A percentile compares a stretch with the other conserved stretches of the same genome.
These are phyloP conservation scores for Penicillium digitatum DNA, from an alignment of 2,329 filamentous ascomycete species.

Conservation along the genomic window DNA sequence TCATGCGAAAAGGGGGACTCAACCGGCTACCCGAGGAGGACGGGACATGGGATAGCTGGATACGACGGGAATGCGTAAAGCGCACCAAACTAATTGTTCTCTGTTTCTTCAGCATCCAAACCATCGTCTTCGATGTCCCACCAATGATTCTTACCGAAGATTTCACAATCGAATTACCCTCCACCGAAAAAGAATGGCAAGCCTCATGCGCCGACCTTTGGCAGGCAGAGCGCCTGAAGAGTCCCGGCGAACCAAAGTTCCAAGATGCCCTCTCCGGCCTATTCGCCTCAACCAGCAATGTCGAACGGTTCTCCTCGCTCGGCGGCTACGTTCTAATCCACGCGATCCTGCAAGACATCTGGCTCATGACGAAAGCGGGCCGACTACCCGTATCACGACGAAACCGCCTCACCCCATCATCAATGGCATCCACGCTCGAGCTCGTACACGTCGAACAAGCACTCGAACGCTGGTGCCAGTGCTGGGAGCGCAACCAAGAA, in stretches of 20 bases:
- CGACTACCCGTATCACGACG: conserved; percentile 24
- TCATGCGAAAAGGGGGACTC: conserved; percentile 28
- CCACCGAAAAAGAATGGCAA: conserved; percentile 34
- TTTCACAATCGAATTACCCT: conserved; percentile 30
- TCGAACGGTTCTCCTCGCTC: conserved; percentile 31
- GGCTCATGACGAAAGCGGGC: conserved; percentile 33
- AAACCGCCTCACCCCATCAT: conserved; percentile 10
- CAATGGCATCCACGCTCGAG: conserved; percentile 25
- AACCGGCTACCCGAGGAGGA: conserved; percentile 29
- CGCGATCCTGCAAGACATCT: conserved; percentile 34
- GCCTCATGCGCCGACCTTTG: conserved; percentile 23
- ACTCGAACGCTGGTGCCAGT: conserved; percentile 35
- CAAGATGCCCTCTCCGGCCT: conserved; percentile 29
- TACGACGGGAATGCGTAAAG: conserved; percentile 30
- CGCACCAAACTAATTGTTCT: conserved; percentile 33
- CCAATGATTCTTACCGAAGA: conserved; percentile 33
- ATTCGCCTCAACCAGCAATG: conserved; percentile 20
- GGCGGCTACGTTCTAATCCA: conserved; percentile 35
- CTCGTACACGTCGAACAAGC: conserved; percentile 31
- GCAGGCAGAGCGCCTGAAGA: conserved; percentile 24
- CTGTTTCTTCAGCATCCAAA: conserved; percentile 37
- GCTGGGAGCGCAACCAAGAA: conserved; percentile 36
- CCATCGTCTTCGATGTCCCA: conserved; percentile 35
- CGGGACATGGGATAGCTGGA: conserved; percentile 34
- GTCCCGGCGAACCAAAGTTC: conserved; percentile 25